phyloP scores from a whole-genome alignment of 148 eudicot genomes.

The Dysphania ambrosioides region DNA sequence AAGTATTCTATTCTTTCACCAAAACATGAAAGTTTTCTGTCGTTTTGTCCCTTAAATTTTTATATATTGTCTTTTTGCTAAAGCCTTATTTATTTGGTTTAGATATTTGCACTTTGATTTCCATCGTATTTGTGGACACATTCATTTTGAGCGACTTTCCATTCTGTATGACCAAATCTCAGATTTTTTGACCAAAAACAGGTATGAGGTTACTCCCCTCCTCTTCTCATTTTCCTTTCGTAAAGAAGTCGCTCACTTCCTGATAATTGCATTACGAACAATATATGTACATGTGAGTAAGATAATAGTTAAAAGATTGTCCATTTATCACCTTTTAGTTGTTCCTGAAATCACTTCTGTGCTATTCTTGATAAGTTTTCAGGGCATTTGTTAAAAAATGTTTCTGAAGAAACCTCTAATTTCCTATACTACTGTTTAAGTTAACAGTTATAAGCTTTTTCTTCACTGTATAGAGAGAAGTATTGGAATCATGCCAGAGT shows the following conservation, averaged over 20 bases:
- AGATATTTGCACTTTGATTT: constrained; percentile 95
- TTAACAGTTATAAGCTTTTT: not conserved
- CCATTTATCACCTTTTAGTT: too few species aligned
- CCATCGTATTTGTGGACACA: constrained; percentile 83
- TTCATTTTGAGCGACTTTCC: constrained; percentile 87
- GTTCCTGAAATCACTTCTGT: too few species aligned
- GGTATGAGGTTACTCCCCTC: constrained; percentile 41
- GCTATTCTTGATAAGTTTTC: not conserved
- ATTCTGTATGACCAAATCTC: constrained; percentile 78
- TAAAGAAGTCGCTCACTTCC: too few species aligned
- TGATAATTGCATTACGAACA: too few species aligned
- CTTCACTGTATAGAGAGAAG: not conserved
- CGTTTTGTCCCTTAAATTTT: constrained; percentile 7
- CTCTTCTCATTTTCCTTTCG: not conserved
- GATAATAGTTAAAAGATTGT: too few species aligned
- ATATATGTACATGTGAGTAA: too few species aligned
- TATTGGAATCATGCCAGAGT: not conserved
- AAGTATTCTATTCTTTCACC: not conserved
- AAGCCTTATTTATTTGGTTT: constrained; percentile 17
- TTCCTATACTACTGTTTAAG: not conserved
- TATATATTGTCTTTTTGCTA: constrained; percentile 15
- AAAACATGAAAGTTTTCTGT: too few species aligned
- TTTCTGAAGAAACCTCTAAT: not conserved
- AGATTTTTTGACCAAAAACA: constrained; percentile 72
- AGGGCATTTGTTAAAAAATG: not conserved